Conservation (phyloP, 345 rosid genomes). For the Excoecaria cochinchinensis region DNA sequence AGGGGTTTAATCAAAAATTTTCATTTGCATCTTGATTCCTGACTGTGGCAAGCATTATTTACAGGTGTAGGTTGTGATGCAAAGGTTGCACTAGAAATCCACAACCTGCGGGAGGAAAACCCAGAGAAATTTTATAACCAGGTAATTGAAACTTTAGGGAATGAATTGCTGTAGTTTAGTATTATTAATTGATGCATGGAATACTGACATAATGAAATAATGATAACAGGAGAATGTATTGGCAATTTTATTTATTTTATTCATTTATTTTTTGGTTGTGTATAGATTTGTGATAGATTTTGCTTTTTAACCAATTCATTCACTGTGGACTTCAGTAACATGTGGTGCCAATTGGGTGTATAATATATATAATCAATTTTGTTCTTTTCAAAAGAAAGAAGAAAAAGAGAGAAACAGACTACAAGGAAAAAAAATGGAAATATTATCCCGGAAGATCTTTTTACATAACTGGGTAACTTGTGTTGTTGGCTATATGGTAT, state of each 20-base stretch:
- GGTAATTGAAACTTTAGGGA: conserved; percentile 34
- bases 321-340: background rate
- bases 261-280: too few relatives aligned
- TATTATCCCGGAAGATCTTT: background rate
- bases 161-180: background rate
- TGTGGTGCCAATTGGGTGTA: background rate
- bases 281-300: background rate
- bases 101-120: conserved; percentile 70
- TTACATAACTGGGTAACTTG: background rate
- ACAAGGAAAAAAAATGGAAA: background rate
- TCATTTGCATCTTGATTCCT: background rate
- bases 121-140: conserved; percentile 79
- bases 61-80: conserved; percentile 90
- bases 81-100: conserved; percentile 84
- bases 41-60: conserved; percentile 17
- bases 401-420: background rate
- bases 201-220: background rate
- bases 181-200: background rate
- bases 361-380: background rate
- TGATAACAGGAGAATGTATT: background rate
- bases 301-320: background rate
- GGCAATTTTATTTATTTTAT: too few relatives aligned
- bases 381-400: background rate
- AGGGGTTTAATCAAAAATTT: background rate
- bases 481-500: background rate